Percentiles rank a stretch among this genome's conserved stretches.
These are phyloP conservation scores for Fusarium subglutinans DNA, from an alignment of 2,329 filamentous ascomycete species.

Conservation along the genomic window DNA sequence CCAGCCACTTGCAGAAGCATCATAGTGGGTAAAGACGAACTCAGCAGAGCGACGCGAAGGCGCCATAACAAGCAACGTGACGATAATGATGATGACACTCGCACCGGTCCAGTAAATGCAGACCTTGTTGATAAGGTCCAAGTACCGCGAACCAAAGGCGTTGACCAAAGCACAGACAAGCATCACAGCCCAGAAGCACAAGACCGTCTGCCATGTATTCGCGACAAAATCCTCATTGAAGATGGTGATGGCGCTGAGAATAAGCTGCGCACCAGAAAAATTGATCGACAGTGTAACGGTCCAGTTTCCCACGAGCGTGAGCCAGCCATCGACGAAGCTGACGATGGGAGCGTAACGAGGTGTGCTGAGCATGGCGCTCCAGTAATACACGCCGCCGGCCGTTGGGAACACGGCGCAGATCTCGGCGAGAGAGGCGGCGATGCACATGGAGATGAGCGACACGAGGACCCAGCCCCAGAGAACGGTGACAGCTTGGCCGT, in stretches of 20 bases:
- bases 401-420: constrained; percentile 74
- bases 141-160: constrained; percentile 65
- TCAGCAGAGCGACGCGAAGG: constrained; percentile 70
- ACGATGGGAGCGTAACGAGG: constrained; percentile 69
- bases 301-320: constrained; percentile 77
- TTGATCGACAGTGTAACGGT: constrained; percentile 75
- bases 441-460: constrained; percentile 75
- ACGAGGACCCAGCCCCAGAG: constrained; percentile 75
- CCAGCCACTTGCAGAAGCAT: constrained; percentile 75
- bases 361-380: constrained; percentile 74
- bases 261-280: constrained; percentile 74
- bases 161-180: constrained; percentile 72
- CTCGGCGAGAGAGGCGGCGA: constrained; percentile 76
- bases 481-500: constrained; percentile 76
- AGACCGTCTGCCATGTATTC: constrained; percentile 76
- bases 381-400: constrained; percentile 75
- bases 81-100: constrained; percentile 75
- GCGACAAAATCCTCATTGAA: constrained; percentile 68
- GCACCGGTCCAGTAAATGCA: constrained; percentile 78
- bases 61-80: constrained; percentile 73
- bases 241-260: constrained; percentile 73
- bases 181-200: constrained; percentile 76
- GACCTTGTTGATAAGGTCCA: constrained; percentile 74
- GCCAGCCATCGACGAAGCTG: constrained; percentile 79
- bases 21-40: constrained; percentile 75